Conservation (phyloP, 2,329 filamentous ascomycete species). For the Coniochaeta ligniaria region DNA sequence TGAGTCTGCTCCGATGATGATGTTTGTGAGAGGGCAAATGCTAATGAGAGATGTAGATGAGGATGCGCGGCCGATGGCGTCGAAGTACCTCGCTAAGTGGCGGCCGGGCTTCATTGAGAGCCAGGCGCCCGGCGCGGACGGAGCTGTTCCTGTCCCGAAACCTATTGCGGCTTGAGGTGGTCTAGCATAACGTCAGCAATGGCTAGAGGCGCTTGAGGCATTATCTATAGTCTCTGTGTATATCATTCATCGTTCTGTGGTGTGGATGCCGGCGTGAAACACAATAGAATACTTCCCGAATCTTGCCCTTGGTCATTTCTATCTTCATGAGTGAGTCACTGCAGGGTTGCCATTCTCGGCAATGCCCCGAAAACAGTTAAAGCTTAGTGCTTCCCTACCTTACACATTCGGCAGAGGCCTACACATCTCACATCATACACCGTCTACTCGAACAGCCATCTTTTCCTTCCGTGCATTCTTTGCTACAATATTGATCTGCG, state of each 20-base stretch:
- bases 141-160: constrained; percentile 4
- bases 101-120: constrained; percentile 45
- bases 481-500: not conserved
- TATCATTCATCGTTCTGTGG: no score
- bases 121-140: constrained; percentile 11
- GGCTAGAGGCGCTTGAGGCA: no score
- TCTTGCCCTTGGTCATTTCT: no score
- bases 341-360: no score
- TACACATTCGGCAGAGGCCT: not conserved
- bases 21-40: not conserved
- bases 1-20: constrained; percentile 29
- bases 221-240: no score
- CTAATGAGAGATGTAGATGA: constrained; percentile 36
- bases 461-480: not conserved
- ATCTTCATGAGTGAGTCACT: no score
- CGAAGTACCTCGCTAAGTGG: constrained; percentile 56
- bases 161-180: not conserved
- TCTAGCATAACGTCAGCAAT: not conserved
- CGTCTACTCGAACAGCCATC: not conserved
- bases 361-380: no score
- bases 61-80: constrained; percentile 54
- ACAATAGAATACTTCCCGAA: no score
- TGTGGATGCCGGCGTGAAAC: no score
- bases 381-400: not conserved
- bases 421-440: not conserved